Percentiles rank a stretch among this genome's conserved stretches.
Conservation (phyloP, 129 eudicot genomes). For the Escallonia rubra region DNA sequence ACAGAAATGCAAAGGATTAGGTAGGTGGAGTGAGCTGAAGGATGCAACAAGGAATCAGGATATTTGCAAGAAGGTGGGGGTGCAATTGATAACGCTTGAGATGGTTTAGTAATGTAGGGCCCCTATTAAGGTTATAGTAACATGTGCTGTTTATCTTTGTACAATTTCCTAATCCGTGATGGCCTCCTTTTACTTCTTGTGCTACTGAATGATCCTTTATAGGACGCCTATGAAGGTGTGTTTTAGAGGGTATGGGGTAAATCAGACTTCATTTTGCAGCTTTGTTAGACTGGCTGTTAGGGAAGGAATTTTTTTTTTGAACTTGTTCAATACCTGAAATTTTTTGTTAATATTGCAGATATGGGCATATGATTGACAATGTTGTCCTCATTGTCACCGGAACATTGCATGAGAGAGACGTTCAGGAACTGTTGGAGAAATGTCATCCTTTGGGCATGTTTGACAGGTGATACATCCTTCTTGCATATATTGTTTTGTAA, state of each 20-base stretch:
- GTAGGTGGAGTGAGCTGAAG: too few relatives aligned
- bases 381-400: conserved; percentile 97
- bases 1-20: too few relatives aligned
- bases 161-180: too few relatives aligned
- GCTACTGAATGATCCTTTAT: too few relatives aligned
- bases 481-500: not conserved
- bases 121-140: too few relatives aligned
- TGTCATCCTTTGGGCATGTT: conserved; percentile 99
- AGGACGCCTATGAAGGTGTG: too few relatives aligned
- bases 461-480: conserved; percentile 58
- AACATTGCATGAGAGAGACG: conserved; percentile 98
- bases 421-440: conserved; percentile 90
- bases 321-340: not conserved
- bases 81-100: too few relatives aligned
- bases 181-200: too few relatives aligned
- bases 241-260: not conserved
- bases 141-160: too few relatives aligned
- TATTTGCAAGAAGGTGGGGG: too few relatives aligned
- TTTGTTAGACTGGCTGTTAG: not conserved
- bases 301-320: not conserved
- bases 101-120: too few relatives aligned
- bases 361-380: conserved; percentile 99
- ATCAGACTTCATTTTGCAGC: not conserved
- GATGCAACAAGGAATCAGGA: too few relatives aligned
- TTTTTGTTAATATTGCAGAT: conserved; percentile 35